Evolutionary conservation across 208 protist genomes (phyloP), one percentile per base, ranked within the genome.

Genomic region (Leishmania braziliensis): DNA sequence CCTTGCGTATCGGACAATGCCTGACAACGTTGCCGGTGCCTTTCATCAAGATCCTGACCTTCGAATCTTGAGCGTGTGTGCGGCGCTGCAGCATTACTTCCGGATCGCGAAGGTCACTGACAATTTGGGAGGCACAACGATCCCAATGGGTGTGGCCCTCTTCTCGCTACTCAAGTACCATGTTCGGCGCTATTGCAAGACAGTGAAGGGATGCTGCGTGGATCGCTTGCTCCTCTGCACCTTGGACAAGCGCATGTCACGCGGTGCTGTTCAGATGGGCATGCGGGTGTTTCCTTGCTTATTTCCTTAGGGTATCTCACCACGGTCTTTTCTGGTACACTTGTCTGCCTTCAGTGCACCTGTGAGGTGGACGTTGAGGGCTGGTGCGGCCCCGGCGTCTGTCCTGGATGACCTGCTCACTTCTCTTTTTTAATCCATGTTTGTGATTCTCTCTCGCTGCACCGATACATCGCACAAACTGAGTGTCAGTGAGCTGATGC

Each of bases 161-260:
- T 96, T 97, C 75, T 84, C 91, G 4, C 90, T 96, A 39, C 46
- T 96, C 26, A 97, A 96, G 84, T 96, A 97, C 72, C 94, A 97
- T 77, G 89, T 95, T 10, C 88, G 94, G 48, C 87, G 92, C 14
- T 91, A 94, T 84, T 82, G 88, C 48, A 90, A 95, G 69, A 89
- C 86, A 4, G 94, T 96, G 56, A 93, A 93, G 56, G 94, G 94
- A 5, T 76, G 81, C 9, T 86, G 84, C 6, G 82, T 79, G 0
- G 79, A 92, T 26, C 86, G 86, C 48, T 69, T 97, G 43, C 29
- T 96, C 26, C 83, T 97, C 26, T 96, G 92, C 78, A 96, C 94
- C 23, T 66, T 97, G 63, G 94, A 97, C 75, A 90, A 89, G 68
- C 85, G 88, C 9, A 84, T 96, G 39, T 89, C 94, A 10, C 83